A percentile compares a stretch with the other conserved stretches of the same genome.
Conservation (phyloP, 306 rosid genomes). For the Gastrolobium bilobum region DNA sequence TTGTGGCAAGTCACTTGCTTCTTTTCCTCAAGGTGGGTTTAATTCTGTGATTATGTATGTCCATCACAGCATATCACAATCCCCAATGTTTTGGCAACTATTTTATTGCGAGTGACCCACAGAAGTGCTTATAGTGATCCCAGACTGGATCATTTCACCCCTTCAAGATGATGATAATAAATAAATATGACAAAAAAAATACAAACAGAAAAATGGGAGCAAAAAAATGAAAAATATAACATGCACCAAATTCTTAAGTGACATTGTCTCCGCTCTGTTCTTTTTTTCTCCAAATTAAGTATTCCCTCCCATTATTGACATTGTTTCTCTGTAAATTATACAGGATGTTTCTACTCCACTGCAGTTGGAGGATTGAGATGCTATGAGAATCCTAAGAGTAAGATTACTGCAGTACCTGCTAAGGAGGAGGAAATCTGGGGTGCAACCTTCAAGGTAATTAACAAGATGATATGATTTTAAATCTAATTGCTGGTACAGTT, state of each 20-base stretch:
- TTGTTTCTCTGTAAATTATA: slow-evolving; percentile 33
- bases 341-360: slow-evolving; percentile 96
- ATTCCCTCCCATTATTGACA: slow-evolving; percentile 18
- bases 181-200: background rate
- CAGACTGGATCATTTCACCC: background rate
- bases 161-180: background rate
- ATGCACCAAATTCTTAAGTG: background rate
- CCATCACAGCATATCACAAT: background rate
- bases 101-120: background rate
- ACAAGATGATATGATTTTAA: slow-evolving; percentile 34
- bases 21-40: slow-evolving; percentile 93
- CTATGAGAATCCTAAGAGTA: slow-evolving; percentile 93
- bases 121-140: background rate
- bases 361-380: slow-evolving; percentile 82
- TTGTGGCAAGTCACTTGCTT: slow-evolving; percentile 99
- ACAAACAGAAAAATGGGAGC: background rate
- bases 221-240: slow-evolving; percentile 6
- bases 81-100: background rate
- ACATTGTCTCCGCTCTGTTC: background rate
- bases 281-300: background rate
- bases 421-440: slow-evolving; percentile 97
- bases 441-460: slow-evolving; percentile 88
- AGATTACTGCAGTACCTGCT: slow-evolving; percentile 91
- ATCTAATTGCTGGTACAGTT: background rate
- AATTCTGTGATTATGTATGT: slow-evolving; percentile 9